Conservation (phyloP, 2,329 filamentous ascomycete species). For the Akanthomyces dipterigenus region DNA sequence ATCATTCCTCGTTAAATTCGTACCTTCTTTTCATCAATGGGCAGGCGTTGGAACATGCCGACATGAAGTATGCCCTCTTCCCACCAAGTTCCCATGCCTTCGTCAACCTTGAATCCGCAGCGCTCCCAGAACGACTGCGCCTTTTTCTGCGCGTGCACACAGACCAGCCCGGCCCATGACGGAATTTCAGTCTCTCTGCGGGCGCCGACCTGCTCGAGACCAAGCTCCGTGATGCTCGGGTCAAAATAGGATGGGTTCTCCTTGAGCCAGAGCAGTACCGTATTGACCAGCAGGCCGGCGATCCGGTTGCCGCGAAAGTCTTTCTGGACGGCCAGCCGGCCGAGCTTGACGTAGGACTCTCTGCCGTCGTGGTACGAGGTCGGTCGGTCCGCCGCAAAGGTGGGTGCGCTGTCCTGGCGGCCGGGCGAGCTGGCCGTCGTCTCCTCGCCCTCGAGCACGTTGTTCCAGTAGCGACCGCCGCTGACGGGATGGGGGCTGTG, state of each 20-base stretch:
- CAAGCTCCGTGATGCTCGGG: conserved; percentile 37
- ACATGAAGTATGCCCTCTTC: conserved; percentile 83
- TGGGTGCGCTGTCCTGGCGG: conserved; percentile 9
- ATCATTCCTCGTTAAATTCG: conserved; percentile 17
- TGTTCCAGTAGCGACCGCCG: conserved; percentile 43
- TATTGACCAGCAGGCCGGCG: conserved; percentile 58
- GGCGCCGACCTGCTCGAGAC: conserved; percentile 37
- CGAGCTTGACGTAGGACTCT: conserved; percentile 78
- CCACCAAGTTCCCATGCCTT: conserved; percentile 66
- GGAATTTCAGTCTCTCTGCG: conserved; percentile 35
- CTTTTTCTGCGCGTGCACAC: conserved; percentile 70
- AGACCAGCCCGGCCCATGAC: conserved; percentile 67
- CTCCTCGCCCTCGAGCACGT: conserved; percentile 27
- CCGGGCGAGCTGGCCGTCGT: not conserved
- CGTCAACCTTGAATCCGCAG: conserved; percentile 69
- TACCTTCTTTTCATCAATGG: conserved; percentile 23
- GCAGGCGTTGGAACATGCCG: conserved; percentile 64
- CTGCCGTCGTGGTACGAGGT: conserved; percentile 50
- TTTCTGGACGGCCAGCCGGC: conserved; percentile 64
- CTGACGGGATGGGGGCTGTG: conserved; percentile 57
- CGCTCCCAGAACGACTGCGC: conserved; percentile 60
- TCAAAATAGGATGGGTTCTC: conserved; percentile 52
- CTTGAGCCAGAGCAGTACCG: conserved; percentile 61
- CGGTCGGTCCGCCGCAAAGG: conserved; percentile 31
- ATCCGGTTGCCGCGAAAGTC: conserved; percentile 61